These are phyloP conservation scores for Juglanconis juglandina DNA, from an alignment of 2,329 filamentous ascomycete genomes.

Conservation along the genomic window DNA sequence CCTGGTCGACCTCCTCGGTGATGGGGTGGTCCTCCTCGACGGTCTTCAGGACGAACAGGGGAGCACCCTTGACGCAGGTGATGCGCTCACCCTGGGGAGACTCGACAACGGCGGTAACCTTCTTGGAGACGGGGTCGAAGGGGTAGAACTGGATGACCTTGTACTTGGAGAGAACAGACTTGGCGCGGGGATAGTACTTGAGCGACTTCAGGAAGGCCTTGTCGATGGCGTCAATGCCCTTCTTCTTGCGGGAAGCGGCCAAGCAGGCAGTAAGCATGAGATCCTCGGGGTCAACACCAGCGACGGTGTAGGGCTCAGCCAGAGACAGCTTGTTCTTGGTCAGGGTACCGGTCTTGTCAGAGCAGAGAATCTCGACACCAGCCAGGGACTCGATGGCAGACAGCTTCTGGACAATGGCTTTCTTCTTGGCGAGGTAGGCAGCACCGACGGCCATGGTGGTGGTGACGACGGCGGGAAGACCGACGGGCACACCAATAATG, in stretches of 20 bases:
- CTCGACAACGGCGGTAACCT: slow-evolving; percentile 80
- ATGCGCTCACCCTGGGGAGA: slow-evolving; percentile 81
- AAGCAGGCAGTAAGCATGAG: slow-evolving; percentile 90
- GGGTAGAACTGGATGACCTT: slow-evolving; percentile 80
- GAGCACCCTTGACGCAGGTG: slow-evolving; percentile 86
- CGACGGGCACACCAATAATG: slow-evolving; percentile 88
- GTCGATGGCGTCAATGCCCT: slow-evolving; percentile 92
- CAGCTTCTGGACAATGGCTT: slow-evolving; percentile 90
- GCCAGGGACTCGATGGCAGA: slow-evolving; percentile 88
- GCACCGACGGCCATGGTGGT: slow-evolving; percentile 94
- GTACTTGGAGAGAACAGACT: slow-evolving; percentile 77
- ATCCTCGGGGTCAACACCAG: slow-evolving; percentile 79
- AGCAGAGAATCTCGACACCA: slow-evolving; percentile 90
- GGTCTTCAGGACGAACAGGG: slow-evolving; percentile 81
- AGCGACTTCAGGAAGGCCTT: slow-evolving; percentile 90
- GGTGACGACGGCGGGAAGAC: slow-evolving; percentile 88
- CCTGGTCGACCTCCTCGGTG: slow-evolving; percentile 70
- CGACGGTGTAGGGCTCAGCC: slow-evolving; percentile 77
- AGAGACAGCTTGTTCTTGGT: slow-evolving; percentile 94
- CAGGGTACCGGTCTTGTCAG: slow-evolving; percentile 89
- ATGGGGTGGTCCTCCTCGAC: slow-evolving; percentile 83
- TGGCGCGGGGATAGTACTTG: slow-evolving; percentile 77
- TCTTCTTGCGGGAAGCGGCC: slow-evolving; percentile 89
- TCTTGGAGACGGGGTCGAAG: slow-evolving; percentile 92
- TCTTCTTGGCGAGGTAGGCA: slow-evolving; percentile 85